These are phyloP conservation scores for Amaranthus cruentus DNA, from an alignment of 148 eudicot genomes.

Conservation along the genomic window DNA sequence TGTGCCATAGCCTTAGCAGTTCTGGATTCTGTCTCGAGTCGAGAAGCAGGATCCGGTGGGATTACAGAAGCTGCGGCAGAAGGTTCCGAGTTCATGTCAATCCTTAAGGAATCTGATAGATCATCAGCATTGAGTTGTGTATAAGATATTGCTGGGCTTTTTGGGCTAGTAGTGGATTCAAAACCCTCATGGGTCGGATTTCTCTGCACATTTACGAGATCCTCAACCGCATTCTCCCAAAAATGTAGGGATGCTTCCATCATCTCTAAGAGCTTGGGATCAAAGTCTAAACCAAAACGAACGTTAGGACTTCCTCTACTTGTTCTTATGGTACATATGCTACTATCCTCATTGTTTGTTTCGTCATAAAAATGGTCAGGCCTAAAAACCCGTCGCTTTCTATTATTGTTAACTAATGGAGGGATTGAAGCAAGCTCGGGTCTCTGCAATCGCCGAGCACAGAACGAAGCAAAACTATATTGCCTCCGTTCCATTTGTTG, in stretches of 20 bases:
- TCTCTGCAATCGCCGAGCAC: constrained; percentile 44
- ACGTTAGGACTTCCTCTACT: constrained; percentile 38
- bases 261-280: constrained; percentile 42
- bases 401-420: constrained; percentile 47
- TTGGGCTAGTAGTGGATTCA: constrained; percentile 48
- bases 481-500: constrained; percentile 47
- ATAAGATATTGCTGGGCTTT: constrained; percentile 61
- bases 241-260: constrained; percentile 53
- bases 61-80: constrained; percentile 18
- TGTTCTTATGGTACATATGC: constrained; percentile 18
- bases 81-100: constrained; percentile 68
- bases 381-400: constrained; percentile 58
- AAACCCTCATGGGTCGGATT: constrained; percentile 40
- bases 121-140: constrained; percentile 50
- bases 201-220: constrained; percentile 24
- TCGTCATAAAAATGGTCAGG: constrained; percentile 37
- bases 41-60: constrained; percentile 21
- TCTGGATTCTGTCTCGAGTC: constrained; percentile 35
- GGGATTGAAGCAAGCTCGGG: constrained; percentile 46
- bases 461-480: constrained; percentile 35
- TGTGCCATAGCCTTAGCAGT: constrained; percentile 34
- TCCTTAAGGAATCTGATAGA: constrained; percentile 35
- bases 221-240: constrained; percentile 57
- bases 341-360: constrained; percentile 26
- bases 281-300: constrained; percentile 34